These are phyloP conservation scores for Nyssa sinensis DNA, from an alignment of 148 eudicot genomes.

Conservation along the genomic window DNA sequence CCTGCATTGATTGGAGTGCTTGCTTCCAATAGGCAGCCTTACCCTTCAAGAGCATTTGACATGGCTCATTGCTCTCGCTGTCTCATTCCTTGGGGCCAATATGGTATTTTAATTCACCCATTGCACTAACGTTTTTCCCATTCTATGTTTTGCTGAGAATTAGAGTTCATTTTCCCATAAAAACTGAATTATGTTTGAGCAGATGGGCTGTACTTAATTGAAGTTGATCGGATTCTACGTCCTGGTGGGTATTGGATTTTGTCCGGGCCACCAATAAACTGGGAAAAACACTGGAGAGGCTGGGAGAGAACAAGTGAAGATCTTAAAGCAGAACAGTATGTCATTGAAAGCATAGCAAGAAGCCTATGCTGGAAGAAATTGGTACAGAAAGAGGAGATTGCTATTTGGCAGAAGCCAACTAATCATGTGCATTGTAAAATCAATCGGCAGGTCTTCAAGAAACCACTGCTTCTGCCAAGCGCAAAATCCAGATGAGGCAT, in stretches of 20 bases:
- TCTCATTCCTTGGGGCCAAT: slow-evolving; percentile 83
- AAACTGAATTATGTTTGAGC: slow-evolving; percentile 11
- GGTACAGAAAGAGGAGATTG: slow-evolving; percentile 37
- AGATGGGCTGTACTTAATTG: slow-evolving; percentile 61
- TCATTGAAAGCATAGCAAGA: slow-evolving; percentile 42
- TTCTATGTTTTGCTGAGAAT: neutral
- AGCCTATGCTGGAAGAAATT: slow-evolving; percentile 65
- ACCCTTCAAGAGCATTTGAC: slow-evolving; percentile 86
- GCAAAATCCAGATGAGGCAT: slow-evolving; percentile 61
- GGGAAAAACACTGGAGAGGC: slow-evolving; percentile 54
- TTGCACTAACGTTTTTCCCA: neutral
- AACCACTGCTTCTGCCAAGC: slow-evolving; percentile 55
- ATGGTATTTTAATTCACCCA: slow-evolving; percentile 39
- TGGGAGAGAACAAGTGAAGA: slow-evolving; percentile 47
- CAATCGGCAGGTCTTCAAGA: slow-evolving; percentile 43
- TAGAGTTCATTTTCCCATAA: neutral
- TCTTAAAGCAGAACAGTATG: slow-evolving; percentile 40
- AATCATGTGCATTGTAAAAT: slow-evolving; percentile 51
- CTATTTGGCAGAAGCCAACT: slow-evolving; percentile 63
- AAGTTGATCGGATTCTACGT: slow-evolving; percentile 53
- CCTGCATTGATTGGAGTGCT: slow-evolving; percentile 85
- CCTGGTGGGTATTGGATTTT: slow-evolving; percentile 74
- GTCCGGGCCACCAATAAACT: slow-evolving; percentile 69
- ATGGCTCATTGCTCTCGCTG: slow-evolving; percentile 98
- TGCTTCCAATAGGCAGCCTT: slow-evolving; percentile 70